Evolutionary conservation across 2,329 filamentous ascomycete species (phyloP), one percentile per base, ranked within the genome.

Genomic region (Penicillium expansum): DNA sequence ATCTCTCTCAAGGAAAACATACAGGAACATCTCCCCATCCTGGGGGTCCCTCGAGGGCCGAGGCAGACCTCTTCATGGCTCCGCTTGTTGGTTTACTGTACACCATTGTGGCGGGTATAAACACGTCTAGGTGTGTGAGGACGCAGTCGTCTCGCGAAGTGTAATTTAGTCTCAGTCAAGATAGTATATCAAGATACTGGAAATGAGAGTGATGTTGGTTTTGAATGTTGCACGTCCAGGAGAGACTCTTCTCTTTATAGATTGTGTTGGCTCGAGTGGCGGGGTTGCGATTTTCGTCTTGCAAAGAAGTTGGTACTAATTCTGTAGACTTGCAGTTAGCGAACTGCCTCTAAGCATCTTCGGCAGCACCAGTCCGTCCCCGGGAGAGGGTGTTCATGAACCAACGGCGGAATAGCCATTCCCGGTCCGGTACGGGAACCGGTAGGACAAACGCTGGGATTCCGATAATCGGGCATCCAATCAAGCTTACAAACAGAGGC

Each of bases 11-110:
- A 1, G 32, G 0, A 14, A 39, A 6, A 44, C 70, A 64, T 52
- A 73, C 70, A 42, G 69, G 69, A 65, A 60, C 55, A 38, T 61
- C 62, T 30, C 69, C 68, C 71, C 71, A 73, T n/a, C 67, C 64
- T 35, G 56, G 51, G 24, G 59, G 62, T 13, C 67, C 67, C 52
- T 70, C 68, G 18, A 70, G 52, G 20, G 66, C 58, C 8, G 70
- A 71, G 38, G 66, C 63, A 37, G 71, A 67, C 41, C 71, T 62
- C 58, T 73, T 73, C 62, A 67, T 65, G 51, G 65, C 62, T 38
- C 67, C 65, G 55, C 60, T 61, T 35, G 63, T 61, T 45, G 67
- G 62, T 50, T 64, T 63, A 33, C 51, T 67, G 58, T 69, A 65
- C 57, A 72, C 71, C 71, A 73, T 73, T 35, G 38, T 64, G 53